Conservation (phyloP, 2,329 filamentous ascomycete genomes). For the Aspergillus sp. region DNA sequence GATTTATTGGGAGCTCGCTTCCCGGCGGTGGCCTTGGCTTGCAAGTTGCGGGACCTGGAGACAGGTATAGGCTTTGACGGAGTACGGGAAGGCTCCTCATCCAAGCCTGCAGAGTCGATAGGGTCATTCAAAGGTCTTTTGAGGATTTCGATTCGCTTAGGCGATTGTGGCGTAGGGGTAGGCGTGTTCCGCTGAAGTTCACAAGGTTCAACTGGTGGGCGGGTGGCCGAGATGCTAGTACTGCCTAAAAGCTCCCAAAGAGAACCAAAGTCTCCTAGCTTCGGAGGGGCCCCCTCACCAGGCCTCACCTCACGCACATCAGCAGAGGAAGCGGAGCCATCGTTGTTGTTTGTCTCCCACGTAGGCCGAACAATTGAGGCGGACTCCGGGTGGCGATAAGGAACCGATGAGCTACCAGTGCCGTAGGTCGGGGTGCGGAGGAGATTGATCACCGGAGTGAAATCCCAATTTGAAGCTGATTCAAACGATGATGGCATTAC, state of each 20-base stretch:
- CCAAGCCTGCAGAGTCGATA: neutral
- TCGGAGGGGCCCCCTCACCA: conserved; percentile 17
- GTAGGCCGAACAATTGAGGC: conserved; percentile 7
- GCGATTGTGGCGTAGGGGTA: conserved; percentile 6
- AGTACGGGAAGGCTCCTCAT: conserved; percentile 1
- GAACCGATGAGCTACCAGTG: conserved; percentile 13
- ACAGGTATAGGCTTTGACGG: conserved; percentile 11
- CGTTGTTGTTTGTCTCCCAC: conserved; percentile 12
- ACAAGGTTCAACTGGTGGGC: conserved; percentile 6
- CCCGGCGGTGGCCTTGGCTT: neutral
- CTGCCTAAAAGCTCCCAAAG: conserved; percentile 44
- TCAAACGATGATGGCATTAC: conserved; percentile 34
- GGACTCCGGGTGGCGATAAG: conserved; percentile 16
- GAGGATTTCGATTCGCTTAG: conserved; percentile 21
- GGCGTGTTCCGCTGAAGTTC: neutral
- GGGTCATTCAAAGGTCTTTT: conserved; percentile 17
- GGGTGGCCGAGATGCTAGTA: conserved; percentile 13
- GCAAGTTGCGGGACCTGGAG: conserved; percentile 6
- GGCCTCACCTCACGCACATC: neutral
- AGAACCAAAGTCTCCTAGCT: conserved; percentile 47
- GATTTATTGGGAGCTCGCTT: conserved; percentile 8
- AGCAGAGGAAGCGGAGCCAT: conserved; percentile 1
- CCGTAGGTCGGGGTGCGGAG: conserved; percentile 37
- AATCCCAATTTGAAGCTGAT: conserved; percentile 45
- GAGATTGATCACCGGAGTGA: conserved; percentile 48